These are phyloP conservation scores for Castanea crenata DNA, from an alignment of 306 rosid species.

Conservation along the genomic window DNA sequence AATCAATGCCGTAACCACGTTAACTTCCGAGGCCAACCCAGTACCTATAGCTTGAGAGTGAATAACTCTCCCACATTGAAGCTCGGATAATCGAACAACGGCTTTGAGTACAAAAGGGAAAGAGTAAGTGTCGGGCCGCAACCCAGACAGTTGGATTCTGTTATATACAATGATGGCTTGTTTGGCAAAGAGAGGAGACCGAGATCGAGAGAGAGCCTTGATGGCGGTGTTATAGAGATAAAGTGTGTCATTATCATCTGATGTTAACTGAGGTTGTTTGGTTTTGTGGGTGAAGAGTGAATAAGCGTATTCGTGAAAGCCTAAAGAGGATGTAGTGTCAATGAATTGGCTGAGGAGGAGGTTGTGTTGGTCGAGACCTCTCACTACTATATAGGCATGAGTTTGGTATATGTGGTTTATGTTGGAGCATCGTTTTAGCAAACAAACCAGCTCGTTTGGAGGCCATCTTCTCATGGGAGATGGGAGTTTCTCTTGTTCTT, in stretches of 20 bases:
- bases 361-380: slow-evolving; percentile 42
- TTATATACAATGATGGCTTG: slow-evolving; percentile 37
- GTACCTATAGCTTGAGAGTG: slow-evolving; percentile 46
- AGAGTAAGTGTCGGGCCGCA: slow-evolving; percentile 58
- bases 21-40: slow-evolving; percentile 35
- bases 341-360: slow-evolving; percentile 46
- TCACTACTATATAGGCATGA: slow-evolving; percentile 41
- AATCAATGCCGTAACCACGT: slow-evolving; percentile 41
- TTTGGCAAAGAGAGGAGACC: slow-evolving; percentile 11
- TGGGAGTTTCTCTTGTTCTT: no score
- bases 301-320: slow-evolving; percentile 38
- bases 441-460: slow-evolving; percentile 7
- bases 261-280: slow-evolving; percentile 3
- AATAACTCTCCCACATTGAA: slow-evolving; percentile 40
- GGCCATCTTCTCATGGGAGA: background rate
- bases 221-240: slow-evolving; percentile 47
- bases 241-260: background rate
- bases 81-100: slow-evolving; percentile 20
- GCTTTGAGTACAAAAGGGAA: slow-evolving; percentile 58
- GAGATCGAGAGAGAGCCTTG: slow-evolving; percentile 37
- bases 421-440: slow-evolving; percentile 21
- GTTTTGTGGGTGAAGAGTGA: slow-evolving; percentile 36
- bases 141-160: slow-evolving; percentile 14
- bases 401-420: slow-evolving; percentile 47
- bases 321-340: slow-evolving; percentile 39